A percentile compares a stretch with the other conserved stretches of the same genome.
Evolutionary conservation across 2,329 filamentous ascomycete species (phyloP).

Genomic region (Cordyceps farinosa): DNA sequence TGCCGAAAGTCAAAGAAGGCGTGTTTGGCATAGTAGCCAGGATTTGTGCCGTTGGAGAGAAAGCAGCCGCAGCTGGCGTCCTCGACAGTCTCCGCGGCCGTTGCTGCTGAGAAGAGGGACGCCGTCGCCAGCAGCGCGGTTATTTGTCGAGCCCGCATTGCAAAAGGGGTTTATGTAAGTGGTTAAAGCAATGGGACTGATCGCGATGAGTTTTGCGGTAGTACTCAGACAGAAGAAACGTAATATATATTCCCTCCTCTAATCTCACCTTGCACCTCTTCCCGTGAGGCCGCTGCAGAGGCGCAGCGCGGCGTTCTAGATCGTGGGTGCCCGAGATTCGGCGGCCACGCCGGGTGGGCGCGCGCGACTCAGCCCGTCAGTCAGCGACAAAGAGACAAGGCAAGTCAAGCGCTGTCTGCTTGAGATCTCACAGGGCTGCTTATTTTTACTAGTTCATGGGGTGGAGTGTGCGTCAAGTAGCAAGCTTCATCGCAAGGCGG

Average conservation of each 20-base stretch:
- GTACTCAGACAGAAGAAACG: not conserved
- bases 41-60: conserved; percentile 43
- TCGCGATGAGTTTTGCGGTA: not conserved
- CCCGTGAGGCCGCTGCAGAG: conserved; percentile 1
- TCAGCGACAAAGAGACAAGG: not conserved
- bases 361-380: not conserved
- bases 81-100: conserved; percentile 15
- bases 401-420: conserved; percentile 1
- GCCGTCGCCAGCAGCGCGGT: not conserved
- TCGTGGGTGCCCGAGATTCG: not conserved
- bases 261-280: not conserved
- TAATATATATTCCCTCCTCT: not conserved
- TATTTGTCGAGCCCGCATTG: not conserved
- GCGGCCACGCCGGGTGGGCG: conserved; percentile 1
- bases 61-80: conserved; percentile 45
- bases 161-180: not conserved
- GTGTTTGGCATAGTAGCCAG: conserved; percentile 43
- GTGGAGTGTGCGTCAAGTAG: not conserved
- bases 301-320: conserved; percentile 12
- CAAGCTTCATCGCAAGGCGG: not conserved
- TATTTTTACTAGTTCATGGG: not conserved
- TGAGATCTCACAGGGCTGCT: not conserved
- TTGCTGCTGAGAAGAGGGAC: not conserved
- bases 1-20: conserved; percentile 49
- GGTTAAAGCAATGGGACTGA: not conserved